Percentiles rank a stretch among this genome's conserved stretches.
phyloP scores from a whole-genome alignment of 176 grass and related monocot genomes.

The Triticum timopheevii region DNA sequence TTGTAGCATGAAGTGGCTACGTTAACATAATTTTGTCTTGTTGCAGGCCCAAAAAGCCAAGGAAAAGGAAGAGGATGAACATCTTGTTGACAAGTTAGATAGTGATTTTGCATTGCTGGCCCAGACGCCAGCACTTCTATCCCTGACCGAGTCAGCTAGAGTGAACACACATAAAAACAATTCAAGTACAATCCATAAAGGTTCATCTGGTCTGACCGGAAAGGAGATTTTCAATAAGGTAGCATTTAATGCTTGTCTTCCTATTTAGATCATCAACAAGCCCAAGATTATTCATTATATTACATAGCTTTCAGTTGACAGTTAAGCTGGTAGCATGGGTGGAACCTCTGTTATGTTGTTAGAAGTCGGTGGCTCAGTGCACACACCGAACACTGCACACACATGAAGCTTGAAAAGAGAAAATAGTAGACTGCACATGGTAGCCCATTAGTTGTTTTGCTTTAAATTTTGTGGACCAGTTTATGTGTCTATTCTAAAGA shows the following conservation, averaged over 20 bases:
- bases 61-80: conserved; percentile 82
- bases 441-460: neutral
- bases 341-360: neutral
- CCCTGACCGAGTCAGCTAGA: conserved; percentile 53
- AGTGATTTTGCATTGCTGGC: conserved; percentile 70
- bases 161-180: conserved; percentile 55
- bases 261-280: neutral
- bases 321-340: neutral
- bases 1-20: conserved; percentile 1
- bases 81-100: conserved; percentile 80
- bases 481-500: neutral
- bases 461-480: neutral
- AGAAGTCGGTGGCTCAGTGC: neutral
- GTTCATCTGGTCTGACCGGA: conserved; percentile 31
- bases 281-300: neutral
- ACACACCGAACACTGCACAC: neutral
- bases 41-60: conserved; percentile 88
- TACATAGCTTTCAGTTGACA: neutral
- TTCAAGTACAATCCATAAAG: conserved; percentile 30
- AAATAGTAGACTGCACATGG: neutral
- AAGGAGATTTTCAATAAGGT: conserved; percentile 66
- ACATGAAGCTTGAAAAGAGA: neutral
- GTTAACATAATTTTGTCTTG: conserved; percentile 21
- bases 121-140: conserved; percentile 56
- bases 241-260: neutral